phyloP scores from a whole-genome alignment of 2,329 filamentous ascomycete species.

The Calonectria pauciramosa region DNA sequence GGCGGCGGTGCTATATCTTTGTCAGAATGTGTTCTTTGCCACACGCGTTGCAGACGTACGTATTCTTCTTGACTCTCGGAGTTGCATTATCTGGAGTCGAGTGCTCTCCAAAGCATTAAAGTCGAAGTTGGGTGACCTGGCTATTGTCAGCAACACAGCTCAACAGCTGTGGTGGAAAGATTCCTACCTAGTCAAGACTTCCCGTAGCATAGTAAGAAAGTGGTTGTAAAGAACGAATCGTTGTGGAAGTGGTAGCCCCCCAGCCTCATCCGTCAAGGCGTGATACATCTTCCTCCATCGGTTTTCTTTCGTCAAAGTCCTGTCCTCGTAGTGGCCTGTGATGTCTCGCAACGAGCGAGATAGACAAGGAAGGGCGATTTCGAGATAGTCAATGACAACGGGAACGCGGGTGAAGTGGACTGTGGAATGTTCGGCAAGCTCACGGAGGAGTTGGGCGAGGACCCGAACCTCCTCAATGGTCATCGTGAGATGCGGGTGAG shows the following conservation, averaged over 20 bases:
- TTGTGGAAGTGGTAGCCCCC: conserved; percentile 63
- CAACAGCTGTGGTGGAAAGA: background rate
- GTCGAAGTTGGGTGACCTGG: conserved; percentile 65
- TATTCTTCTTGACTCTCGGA: conserved; percentile 68
- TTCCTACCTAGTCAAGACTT: conserved; percentile 65
- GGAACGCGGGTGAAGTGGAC: conserved; percentile 64
- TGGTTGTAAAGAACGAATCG: conserved; percentile 70
- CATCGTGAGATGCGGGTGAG: conserved; percentile 61
- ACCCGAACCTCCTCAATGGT: conserved; percentile 63
- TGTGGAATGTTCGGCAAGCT: conserved; percentile 68
- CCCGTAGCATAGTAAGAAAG: conserved; percentile 63
- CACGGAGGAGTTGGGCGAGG: conserved; percentile 62
- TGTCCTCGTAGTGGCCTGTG: conserved; percentile 64
- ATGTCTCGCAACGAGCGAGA: conserved; percentile 68
- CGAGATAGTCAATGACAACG: conserved; percentile 67
- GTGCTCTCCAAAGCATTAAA: conserved; percentile 66
- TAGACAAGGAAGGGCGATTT: conserved; percentile 69
- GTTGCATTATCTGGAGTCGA: conserved; percentile 61
- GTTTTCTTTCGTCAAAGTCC: conserved; percentile 58
- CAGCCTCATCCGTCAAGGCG: conserved; percentile 65
- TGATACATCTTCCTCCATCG: conserved; percentile 73
- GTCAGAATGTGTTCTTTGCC: conserved; percentile 24
- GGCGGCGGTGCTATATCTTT: conserved; percentile 51
- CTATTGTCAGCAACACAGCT: conserved; percentile 22
- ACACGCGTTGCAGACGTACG: conserved; percentile 52